Evolutionary conservation across 768 basidiomycete genomes (phyloP).

Genomic region (Mycena venus): DNA sequence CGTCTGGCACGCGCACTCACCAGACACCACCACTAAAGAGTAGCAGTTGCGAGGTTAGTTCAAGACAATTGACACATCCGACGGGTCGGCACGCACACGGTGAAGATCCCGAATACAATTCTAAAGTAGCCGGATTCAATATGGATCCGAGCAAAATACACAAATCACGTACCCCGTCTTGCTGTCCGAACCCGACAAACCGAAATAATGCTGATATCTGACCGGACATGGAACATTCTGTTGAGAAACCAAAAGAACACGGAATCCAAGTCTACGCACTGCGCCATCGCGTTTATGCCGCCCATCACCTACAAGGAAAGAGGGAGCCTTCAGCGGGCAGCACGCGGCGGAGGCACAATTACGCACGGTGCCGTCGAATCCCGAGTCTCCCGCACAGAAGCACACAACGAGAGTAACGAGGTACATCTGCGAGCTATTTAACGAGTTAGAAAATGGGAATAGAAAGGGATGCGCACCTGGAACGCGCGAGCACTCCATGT

Average conservation of each 20-base stretch:
- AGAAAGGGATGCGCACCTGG: slow-evolving; percentile 44
- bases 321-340: neutral
- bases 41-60: neutral
- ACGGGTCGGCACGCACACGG: slow-evolving; percentile 48
- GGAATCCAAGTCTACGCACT: slow-evolving; percentile 25
- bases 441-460: neutral
- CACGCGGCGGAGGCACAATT: neutral
- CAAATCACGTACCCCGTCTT: slow-evolving; percentile 7
- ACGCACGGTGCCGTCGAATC: slow-evolving; percentile 66
- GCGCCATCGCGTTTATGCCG: slow-evolving; percentile 64
- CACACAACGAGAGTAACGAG: slow-evolving; percentile 61
- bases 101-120: slow-evolving; percentile 69
- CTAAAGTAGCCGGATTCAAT: slow-evolving; percentile 32
- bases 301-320: slow-evolving; percentile 58
- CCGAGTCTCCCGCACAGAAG: slow-evolving; percentile 65
- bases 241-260: neutral
- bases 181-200: slow-evolving; percentile 49
- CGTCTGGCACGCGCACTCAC: slow-evolving; percentile 38
- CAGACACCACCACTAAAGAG: slow-evolving; percentile 53
- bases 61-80: neutral
- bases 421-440: slow-evolving; percentile 53
- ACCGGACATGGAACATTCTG: neutral
- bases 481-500: slow-evolving; percentile 52
- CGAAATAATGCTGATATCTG: slow-evolving; percentile 60
- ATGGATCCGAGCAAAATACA: neutral